phyloP scores from a whole-genome alignment of 148 eudicot species.

The Rhododendron ovatum region DNA sequence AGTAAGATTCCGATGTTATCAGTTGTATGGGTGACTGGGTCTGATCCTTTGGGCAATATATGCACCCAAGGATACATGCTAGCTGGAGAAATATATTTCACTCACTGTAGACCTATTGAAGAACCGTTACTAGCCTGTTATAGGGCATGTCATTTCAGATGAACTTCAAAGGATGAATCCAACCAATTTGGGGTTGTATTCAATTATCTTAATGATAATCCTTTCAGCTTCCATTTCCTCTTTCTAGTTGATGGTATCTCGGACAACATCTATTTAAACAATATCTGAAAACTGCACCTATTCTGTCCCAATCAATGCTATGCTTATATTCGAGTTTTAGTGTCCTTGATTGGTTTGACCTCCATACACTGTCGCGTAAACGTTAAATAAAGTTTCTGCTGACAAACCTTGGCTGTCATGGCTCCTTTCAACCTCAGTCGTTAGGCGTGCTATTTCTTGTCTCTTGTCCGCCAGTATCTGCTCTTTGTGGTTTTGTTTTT shows the following conservation, averaged over 20 bases:
- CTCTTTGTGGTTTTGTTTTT: neutral
- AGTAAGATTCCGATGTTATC: neutral
- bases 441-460: neutral
- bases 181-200: neutral
- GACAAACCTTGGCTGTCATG: neutral
- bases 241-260: neutral
- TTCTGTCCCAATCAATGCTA: neutral
- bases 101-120: neutral
- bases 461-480: neutral
- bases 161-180: neutral
- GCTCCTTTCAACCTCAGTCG: neutral
- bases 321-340: neutral
- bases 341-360: neutral
- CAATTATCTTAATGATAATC: neutral
- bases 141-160: neutral
- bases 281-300: neutral
- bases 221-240: neutral
- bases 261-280: neutral
- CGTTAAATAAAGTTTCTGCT: neutral
- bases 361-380: neutral
- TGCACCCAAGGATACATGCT: neutral
- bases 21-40: neutral
- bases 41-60: neutral
- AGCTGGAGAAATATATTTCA: neutral
- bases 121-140: neutral